Evolutionary conservation across 148 eudicot genomes (phyloP).

Genomic region (Vaccinium darrowii): DNA sequence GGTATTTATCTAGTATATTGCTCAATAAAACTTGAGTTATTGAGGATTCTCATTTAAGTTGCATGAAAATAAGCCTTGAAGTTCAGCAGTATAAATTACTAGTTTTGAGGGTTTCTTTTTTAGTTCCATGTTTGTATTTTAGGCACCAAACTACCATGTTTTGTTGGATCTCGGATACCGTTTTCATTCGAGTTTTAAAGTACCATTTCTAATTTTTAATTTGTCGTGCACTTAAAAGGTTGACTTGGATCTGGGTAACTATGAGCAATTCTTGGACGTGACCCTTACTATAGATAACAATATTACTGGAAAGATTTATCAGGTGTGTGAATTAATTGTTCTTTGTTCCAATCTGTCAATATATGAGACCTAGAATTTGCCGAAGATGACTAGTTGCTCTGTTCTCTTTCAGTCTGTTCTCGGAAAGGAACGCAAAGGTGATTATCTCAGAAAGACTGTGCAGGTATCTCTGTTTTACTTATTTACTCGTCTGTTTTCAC

Average conservation of each 20-base stretch:
- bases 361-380: not conserved
- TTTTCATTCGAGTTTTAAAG: constrained; percentile 5
- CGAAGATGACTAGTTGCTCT: constrained; percentile 16
- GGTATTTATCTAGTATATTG: not conserved
- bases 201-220: constrained; percentile 13
- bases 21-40: not conserved
- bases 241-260: constrained; percentile 92
- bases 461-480: constrained; percentile 48
- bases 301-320: constrained; percentile 94
- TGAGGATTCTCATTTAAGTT: not conserved
- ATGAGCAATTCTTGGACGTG: constrained; percentile 89
- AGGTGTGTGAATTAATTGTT: constrained; percentile 43
- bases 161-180: not conserved
- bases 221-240: constrained; percentile 46
- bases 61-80: not conserved
- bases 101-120: not conserved
- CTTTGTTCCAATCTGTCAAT: not conserved
- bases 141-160: not conserved
- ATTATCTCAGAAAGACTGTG: constrained; percentile 97
- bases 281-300: constrained; percentile 91
- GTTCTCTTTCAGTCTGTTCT: constrained; percentile 68
- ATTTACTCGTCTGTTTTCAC: not conserved
- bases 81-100: not conserved
- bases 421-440: constrained; percentile 83
- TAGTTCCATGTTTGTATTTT: not conserved